Base-by-base conservation (phyloP, 208 protist species). In the Endotrypanum monterogeii region DNA sequence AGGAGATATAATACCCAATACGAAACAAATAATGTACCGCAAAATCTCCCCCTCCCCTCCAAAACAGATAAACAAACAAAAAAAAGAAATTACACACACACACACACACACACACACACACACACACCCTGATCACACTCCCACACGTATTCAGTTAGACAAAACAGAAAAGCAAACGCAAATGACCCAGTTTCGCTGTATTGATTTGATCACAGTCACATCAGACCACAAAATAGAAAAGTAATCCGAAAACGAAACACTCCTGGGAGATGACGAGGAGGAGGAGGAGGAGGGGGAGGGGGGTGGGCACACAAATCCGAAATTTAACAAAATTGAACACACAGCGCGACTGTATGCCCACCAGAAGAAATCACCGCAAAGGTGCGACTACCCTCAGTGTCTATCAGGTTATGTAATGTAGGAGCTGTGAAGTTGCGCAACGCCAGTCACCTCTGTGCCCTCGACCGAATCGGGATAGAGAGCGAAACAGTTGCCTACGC, bases 121-220 rank as follows among this genome's bases (percentile, higher is more conserved):
- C 8, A 48, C 44, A n/a, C n/a, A n/a, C n/a, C n/a, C 8, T 8
- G 18, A 7, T 67, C 41, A 46, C 41, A 46, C 41, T 12, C 41
- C 3, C 9, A 46, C 41, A 46, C 41, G 9, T 3, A 46, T 11
- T 14, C 44, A 48, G 44, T 14, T 11, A 73, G 61, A 48, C 44
- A 48, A 11, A 48, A 11, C 8, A 48, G 44, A 48, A 48, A 48
- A 54, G 58, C 73, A 73, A 79, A 73, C 44, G 44, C 44, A 48
- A 11, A 48, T 52, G 25, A 32, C 18, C 11, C 44, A 48, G 44
- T 11, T 48, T 48, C 12, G 44, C 44, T 48, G 44, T 48, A 66
- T 62, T 73, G 57, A 75, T 63, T 66, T 69, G 5, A 20, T 30
- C n/a, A 70, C 51, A 66, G 20, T 32, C 28, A 60, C 28, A 35